phyloP scores from a whole-genome alignment of 257 asterid genomes.

The Gentiana macrophylla region DNA sequence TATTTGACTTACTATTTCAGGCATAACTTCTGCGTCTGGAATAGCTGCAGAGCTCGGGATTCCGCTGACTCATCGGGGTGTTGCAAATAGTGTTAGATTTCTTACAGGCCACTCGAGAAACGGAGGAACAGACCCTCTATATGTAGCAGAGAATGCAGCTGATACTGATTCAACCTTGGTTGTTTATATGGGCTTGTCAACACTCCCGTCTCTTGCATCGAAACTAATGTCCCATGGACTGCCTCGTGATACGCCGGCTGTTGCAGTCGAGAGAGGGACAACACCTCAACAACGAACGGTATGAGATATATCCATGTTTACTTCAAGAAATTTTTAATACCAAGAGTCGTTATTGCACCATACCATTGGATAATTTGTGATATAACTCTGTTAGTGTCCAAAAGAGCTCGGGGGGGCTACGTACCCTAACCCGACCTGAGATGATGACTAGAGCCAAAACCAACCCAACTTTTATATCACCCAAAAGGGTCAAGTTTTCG shows the following conservation, averaged over 20 bases:
- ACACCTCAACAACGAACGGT: conserved; percentile 88
- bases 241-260: conserved; percentile 84
- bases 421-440: no score
- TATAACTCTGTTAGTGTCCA: no score
- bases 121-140: conserved; percentile 90
- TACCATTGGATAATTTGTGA: no score
- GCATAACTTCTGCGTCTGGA: conserved; percentile 98
- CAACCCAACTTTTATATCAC: no score
- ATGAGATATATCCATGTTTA: not conserved
- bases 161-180: conserved; percentile 87
- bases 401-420: no score
- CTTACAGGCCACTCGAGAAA: conserved; percentile 91
- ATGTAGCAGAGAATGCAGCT: conserved; percentile 82
- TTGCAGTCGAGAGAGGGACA: conserved; percentile 91
- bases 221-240: conserved; percentile 63
- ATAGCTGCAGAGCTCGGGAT: conserved; percentile 94
- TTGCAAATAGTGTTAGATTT: conserved; percentile 79
- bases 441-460: no score
- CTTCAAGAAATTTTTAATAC: no score
- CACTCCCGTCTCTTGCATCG: conserved; percentile 80
- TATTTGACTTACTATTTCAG: conserved; percentile 18
- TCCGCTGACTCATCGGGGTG: conserved; percentile 95
- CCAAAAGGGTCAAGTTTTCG: no score
- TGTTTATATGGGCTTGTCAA: conserved; percentile 91
- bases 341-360: no score